Conservation (phyloP, 805 yeast genomes). For the Ogataea salicorniae region DNA sequence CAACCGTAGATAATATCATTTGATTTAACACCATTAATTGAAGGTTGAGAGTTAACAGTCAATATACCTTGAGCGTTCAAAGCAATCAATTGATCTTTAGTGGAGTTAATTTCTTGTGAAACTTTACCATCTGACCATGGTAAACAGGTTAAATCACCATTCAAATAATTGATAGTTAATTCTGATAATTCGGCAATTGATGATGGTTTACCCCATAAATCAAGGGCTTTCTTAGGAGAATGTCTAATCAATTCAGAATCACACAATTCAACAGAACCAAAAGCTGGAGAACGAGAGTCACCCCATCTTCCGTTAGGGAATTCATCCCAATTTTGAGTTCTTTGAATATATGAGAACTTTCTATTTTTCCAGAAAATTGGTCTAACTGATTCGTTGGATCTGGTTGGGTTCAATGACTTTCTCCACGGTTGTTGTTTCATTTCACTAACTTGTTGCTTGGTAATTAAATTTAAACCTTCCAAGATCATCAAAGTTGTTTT, state of each 20-base stretch:
- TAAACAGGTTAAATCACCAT: constrained; percentile 64
- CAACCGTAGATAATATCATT: constrained; percentile 75
- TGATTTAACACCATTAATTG: constrained; percentile 74
- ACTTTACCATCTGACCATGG: constrained; percentile 97
- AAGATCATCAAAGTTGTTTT: constrained; percentile 84
- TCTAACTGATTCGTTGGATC: constrained; percentile 77
- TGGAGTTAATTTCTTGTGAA: constrained; percentile 64
- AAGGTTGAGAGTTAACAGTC: constrained; percentile 93
- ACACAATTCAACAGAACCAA: constrained; percentile 80
- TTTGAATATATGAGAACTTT: constrained; percentile 79
- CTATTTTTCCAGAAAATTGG: constrained; percentile 97
- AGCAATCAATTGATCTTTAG: constrained; percentile 52
- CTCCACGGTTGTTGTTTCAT: constrained; percentile 73
- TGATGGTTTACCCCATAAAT: constrained; percentile 84
- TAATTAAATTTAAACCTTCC: constrained; percentile 58
- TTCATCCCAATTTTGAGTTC: constrained; percentile 96
- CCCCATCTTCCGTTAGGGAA: constrained; percentile 99
- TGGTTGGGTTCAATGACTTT: constrained; percentile 74
- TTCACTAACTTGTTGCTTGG: constrained; percentile 23
- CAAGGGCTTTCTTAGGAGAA: constrained; percentile 70
- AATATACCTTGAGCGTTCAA: constrained; percentile 65
- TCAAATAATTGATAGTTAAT: constrained; percentile 63
- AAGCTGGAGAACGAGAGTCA: constrained; percentile 95
- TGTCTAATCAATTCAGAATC: constrained; percentile 80
- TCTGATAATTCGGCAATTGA: constrained; percentile 52